Conservation (phyloP, 495 filamentous ascomycete genomes). For the Talaromyces liani region DNA sequence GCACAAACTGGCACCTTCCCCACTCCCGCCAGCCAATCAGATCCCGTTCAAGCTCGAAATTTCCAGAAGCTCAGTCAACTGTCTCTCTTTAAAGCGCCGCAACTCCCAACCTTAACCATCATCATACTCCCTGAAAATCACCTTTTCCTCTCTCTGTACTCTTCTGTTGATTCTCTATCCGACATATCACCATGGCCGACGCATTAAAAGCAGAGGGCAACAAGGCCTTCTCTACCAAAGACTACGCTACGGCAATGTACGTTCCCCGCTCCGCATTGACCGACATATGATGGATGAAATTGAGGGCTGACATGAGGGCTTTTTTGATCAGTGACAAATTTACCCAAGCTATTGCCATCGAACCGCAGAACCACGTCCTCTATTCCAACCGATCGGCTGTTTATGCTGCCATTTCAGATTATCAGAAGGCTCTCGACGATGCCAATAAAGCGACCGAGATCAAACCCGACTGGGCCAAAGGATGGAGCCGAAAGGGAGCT, state of each 20-base stretch:
- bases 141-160: background rate
- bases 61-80: slow-evolving; percentile 37
- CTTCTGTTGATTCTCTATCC: background rate
- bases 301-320: background rate
- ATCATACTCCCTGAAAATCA: background rate
- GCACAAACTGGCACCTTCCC: background rate
- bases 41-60: slow-evolving; percentile 26
- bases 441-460: slow-evolving; percentile 86
- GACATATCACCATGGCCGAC: slow-evolving; percentile 39
- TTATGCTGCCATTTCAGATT: slow-evolving; percentile 87
- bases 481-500: slow-evolving; percentile 85
- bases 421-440: slow-evolving; percentile 75
- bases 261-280: slow-evolving; percentile 20
- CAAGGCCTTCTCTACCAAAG: slow-evolving; percentile 93
- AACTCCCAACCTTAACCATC: background rate
- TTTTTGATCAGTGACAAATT: slow-evolving; percentile 67
- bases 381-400: slow-evolving; percentile 97
- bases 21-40: background rate
- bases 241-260: slow-evolving; percentile 93
- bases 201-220: slow-evolving; percentile 92
- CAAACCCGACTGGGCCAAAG: slow-evolving; percentile 98
- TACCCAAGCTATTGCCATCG: slow-evolving; percentile 83
- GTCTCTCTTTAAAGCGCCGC: background rate
- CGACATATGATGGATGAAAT: background rate
- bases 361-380: slow-evolving; percentile 85